A percentile compares a stretch with the other conserved stretches of the same genome.
Evolutionary conservation across 2,329 filamentous ascomycete genomes (phyloP).

Genomic region (Colletotrichum sp.): DNA sequence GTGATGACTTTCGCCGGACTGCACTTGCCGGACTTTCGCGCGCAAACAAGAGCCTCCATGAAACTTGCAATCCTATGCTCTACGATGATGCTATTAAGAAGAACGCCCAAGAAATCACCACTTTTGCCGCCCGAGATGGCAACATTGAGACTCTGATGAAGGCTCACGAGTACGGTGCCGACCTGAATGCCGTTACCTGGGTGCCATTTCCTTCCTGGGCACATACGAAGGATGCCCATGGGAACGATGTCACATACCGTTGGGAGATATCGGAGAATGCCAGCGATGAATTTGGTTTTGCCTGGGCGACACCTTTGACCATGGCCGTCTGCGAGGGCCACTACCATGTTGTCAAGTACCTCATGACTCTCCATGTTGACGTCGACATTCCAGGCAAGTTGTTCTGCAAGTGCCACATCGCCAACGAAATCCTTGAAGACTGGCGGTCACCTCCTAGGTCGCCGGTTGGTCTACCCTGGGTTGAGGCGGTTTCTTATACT

Average conservation of each 20-base stretch:
- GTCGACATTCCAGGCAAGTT: neutral
- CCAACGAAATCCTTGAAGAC: no score
- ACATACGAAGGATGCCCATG: no score
- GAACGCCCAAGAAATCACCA: neutral
- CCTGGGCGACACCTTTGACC: neutral
- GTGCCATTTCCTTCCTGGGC: neutral
- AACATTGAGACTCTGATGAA: neutral
- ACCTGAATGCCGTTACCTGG: neutral
- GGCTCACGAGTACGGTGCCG: neutral
- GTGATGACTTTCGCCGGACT: rapidly evolving
- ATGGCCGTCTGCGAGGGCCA: rapidly evolving
- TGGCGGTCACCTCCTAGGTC: no score
- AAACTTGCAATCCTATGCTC: rapidly evolving
- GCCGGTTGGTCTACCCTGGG: no score
- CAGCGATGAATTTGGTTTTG: neutral
- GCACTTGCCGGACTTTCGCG: neutral
- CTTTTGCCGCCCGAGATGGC: neutral
- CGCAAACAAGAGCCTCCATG: rapidly evolving
- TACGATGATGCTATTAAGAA: rapidly evolving
- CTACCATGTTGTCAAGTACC: neutral
- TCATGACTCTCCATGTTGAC: rapidly evolving
- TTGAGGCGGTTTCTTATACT: no score
- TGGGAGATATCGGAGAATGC: no score
- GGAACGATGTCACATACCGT: no score
- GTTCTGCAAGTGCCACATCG: neutral